These are phyloP conservation scores for Arctostaphylos glauca DNA, from an alignment of 148 eudicot genomes.

Conservation along the genomic window DNA sequence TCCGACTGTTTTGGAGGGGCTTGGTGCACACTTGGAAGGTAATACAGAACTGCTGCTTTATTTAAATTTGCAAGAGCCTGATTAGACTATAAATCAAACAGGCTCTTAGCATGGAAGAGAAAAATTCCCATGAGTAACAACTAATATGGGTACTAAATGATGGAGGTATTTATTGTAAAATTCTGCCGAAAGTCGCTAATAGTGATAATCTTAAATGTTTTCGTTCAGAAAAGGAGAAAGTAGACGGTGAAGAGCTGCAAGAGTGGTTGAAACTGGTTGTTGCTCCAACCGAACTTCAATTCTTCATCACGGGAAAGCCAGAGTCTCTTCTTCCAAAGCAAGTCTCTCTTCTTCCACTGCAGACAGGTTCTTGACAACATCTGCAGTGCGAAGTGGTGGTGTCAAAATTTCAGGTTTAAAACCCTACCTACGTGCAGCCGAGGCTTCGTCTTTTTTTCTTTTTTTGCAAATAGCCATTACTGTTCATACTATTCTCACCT, in stretches of 20 bases:
- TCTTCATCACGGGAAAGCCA: conserved; percentile 65
- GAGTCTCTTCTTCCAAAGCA: conserved; percentile 60
- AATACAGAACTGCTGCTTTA: conserved; percentile 13
- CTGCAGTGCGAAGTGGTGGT: conserved; percentile 7
- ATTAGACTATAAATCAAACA: too few relatives aligned
- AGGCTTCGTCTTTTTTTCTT: background rate
- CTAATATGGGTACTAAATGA: background rate
- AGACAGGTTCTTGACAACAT: conserved; percentile 31
- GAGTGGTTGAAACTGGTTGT: conserved; percentile 86
- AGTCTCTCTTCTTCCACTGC: conserved; percentile 57
- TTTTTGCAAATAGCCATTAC: background rate
- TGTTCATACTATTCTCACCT: background rate
- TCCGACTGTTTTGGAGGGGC: conserved; percentile 86
- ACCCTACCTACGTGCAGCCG: background rate
- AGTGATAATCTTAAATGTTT: background rate
- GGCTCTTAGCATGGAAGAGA: background rate
- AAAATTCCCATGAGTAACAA: background rate
- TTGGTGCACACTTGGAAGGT: conserved; percentile 95
- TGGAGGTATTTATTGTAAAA: background rate
- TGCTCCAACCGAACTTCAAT: conserved; percentile 77
- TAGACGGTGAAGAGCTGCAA: conserved; percentile 88
- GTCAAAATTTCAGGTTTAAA: conserved; percentile 7
- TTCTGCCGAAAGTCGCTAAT: background rate
- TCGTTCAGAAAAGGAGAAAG: conserved; percentile 73
- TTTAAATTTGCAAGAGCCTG: background rate